Percentiles rank a stretch among this genome's conserved stretches.
phyloP scores from a whole-genome alignment of 257 asterid species.

The Echium plantagineum region DNA sequence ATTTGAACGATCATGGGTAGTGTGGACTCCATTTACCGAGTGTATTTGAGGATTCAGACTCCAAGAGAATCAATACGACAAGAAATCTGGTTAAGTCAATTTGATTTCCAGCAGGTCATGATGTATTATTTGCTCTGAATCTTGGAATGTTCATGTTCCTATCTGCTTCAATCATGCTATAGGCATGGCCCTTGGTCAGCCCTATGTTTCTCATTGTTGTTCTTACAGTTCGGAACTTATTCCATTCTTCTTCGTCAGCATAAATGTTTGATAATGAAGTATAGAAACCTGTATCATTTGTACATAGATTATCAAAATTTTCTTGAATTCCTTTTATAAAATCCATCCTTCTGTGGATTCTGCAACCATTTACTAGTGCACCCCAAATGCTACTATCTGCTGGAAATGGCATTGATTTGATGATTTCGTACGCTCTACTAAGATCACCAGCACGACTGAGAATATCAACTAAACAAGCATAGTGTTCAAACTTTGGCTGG shows the following conservation, averaged over 20 bases:
- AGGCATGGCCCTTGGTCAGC: slow-evolving; percentile 57
- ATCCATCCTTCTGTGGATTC: slow-evolving; percentile 73
- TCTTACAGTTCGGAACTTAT: slow-evolving; percentile 35
- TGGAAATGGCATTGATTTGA: slow-evolving; percentile 46
- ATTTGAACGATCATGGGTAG: too few species aligned
- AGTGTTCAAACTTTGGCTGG: slow-evolving; percentile 58
- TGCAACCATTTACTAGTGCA: slow-evolving; percentile 71
- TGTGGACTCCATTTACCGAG: too few species aligned
- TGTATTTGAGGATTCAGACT: too few species aligned
- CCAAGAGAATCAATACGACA: too few species aligned
- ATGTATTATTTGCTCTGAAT: slow-evolving; percentile 12
- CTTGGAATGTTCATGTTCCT: slow-evolving; percentile 8
- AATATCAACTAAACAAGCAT: slow-evolving; percentile 77
- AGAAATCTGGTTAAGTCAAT: too few species aligned
- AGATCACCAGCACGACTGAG: slow-evolving; percentile 80
- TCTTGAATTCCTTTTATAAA: slow-evolving; percentile 34
- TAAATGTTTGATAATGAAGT: slow-evolving; percentile 53
- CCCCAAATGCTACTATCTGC: slow-evolving; percentile 69
- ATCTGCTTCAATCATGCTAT: slow-evolving; percentile 56
- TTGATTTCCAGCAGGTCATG: not conserved
- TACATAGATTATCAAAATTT: slow-evolving; percentile 30
- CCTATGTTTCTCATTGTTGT: slow-evolving; percentile 43
- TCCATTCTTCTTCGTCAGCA: slow-evolving; percentile 79
- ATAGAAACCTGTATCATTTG: slow-evolving; percentile 68
- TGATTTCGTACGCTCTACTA: slow-evolving; percentile 48